Evolutionary conservation across 225 moss, liverwort and hornwort species (phyloP).

Genomic region (Thuidium tamariscinum): DNA sequence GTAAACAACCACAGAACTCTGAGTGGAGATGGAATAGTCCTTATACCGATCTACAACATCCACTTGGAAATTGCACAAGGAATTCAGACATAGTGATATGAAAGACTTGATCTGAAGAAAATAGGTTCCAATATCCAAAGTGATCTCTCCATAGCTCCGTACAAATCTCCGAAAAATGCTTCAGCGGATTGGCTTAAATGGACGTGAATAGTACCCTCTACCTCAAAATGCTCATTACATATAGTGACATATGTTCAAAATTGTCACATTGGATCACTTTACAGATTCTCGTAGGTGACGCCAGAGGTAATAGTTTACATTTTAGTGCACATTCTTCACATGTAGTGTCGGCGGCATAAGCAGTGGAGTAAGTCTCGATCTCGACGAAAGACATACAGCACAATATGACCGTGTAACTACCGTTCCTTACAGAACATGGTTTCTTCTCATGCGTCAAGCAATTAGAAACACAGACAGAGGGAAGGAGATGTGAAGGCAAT

Average conservation of each 20-base stretch:
- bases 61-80: background rate
- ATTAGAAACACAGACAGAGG: background rate
- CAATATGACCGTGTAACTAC: background rate
- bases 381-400: background rate
- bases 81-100: background rate
- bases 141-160: background rate
- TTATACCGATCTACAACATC: background rate
- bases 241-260: background rate
- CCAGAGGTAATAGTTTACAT: background rate
- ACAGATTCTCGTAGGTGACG: background rate
- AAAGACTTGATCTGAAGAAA: background rate
- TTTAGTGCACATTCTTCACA: background rate
- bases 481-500: background rate
- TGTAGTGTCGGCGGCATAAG: background rate
- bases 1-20: background rate
- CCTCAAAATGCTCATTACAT: background rate
- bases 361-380: background rate
- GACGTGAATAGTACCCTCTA: background rate
- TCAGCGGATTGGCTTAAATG: background rate
- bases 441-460: background rate
- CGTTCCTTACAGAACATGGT: background rate
- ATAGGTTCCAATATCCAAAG: background rate
- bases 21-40: background rate
- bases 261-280: background rate
- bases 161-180: background rate